Conservation (phyloP, 345 rosid genomes). For the Lepidium didymum region DNA sequence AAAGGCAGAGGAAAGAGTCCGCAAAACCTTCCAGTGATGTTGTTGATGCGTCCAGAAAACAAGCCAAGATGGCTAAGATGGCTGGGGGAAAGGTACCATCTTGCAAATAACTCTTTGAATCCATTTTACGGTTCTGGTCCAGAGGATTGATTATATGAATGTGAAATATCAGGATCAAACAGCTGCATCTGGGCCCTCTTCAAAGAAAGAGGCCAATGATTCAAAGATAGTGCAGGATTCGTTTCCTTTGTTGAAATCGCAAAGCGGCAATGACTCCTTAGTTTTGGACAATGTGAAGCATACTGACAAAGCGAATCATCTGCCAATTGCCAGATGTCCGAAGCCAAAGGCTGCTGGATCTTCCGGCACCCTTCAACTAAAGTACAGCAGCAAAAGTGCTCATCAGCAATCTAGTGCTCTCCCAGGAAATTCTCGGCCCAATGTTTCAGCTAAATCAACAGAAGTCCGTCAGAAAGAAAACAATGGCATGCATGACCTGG, state of each 20-base stretch:
- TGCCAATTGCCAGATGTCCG: conserved; percentile 34
- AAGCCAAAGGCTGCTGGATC: conserved; percentile 48
- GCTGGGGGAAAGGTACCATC: conserved; percentile 34
- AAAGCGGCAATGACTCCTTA: conserved; percentile 39
- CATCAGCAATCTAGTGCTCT: conserved; percentile 37
- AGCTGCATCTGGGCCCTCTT: conserved; percentile 34
- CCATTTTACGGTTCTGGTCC: conserved; percentile 28
- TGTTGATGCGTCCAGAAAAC: conserved; percentile 48
- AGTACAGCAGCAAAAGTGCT: conserved; percentile 43
- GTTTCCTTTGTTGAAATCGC: conserved; percentile 32
- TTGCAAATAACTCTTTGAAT: conserved; percentile 29
- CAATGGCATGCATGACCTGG: conserved; percentile 42
- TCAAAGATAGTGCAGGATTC: conserved; percentile 35
- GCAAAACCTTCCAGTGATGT: conserved; percentile 40
- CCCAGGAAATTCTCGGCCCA: conserved; percentile 38
- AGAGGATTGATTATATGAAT: conserved; percentile 31
- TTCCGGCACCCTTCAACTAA: conserved; percentile 38
- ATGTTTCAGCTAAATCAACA: conserved; percentile 14
- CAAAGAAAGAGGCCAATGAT: conserved; percentile 50
- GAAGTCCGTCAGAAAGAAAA: conserved; percentile 45
- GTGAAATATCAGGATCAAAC: conserved; percentile 38
- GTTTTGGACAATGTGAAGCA: conserved; percentile 39
- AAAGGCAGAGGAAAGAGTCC: conserved; percentile 73
- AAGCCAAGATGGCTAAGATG: conserved; percentile 45
- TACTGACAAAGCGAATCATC: conserved; percentile 44